Evolutionary conservation across 2,329 filamentous ascomycete genomes (phyloP).

Genomic region (Cytospora piceicola): DNA sequence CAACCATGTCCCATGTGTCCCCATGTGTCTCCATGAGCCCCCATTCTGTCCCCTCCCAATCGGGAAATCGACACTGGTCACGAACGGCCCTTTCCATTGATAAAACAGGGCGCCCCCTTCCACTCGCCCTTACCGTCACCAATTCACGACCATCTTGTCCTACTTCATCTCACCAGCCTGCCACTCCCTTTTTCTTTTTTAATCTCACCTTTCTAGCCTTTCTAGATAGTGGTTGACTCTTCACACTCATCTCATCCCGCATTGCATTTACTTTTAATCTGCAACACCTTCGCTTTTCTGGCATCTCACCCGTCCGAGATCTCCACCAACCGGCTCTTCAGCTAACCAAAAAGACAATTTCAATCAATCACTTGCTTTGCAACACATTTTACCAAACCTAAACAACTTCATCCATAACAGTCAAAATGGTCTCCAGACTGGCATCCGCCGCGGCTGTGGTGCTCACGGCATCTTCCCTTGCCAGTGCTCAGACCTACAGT

Average conservation of each 20-base stretch:
- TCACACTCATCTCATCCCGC: not conserved
- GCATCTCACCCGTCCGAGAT: not conserved
- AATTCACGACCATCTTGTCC: constrained; percentile 7
- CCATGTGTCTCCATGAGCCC: not conserved
- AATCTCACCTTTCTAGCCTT: not conserved
- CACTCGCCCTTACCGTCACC: not conserved
- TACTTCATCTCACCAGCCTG: constrained; percentile 1
- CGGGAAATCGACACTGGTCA: constrained; percentile 7
- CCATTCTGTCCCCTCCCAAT: not conserved
- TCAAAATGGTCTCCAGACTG: constrained; percentile 52
- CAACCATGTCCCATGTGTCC: not conserved
- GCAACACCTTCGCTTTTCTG: not conserved
- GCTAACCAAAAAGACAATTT: not conserved
- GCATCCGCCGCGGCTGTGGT: constrained; percentile 51
- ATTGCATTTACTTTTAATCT: not conserved
- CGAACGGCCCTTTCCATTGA: constrained; percentile 20
- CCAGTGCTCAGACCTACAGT: constrained; percentile 61
- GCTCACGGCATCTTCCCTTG: constrained; percentile 54
- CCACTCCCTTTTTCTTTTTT: not conserved
- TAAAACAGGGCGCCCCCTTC: constrained; percentile 25
- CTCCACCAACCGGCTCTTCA: not conserved
- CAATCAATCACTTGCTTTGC: not conserved
- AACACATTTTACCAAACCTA: not conserved
- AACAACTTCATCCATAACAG: constrained; percentile 13
- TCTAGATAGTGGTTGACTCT: not conserved